Percentiles rank a stretch among this genome's conserved stretches.
These are phyloP conservation scores for Pichia ethanolica DNA, from an alignment of 805 yeast species.

Conservation along the genomic window DNA sequence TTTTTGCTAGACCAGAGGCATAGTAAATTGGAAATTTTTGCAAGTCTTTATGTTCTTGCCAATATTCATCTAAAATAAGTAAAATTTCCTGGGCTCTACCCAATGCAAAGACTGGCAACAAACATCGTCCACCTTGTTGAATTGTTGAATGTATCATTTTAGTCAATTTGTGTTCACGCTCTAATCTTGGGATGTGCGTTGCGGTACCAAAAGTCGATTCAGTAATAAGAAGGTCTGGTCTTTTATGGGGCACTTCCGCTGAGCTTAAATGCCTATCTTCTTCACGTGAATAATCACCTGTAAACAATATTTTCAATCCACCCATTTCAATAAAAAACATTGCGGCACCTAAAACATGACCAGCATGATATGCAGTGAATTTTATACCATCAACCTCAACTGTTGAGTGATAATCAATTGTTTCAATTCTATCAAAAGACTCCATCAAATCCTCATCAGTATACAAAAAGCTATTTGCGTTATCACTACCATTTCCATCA, in stretches of 20 bases:
- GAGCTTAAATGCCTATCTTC: constrained; percentile 90
- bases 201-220: constrained; percentile 98
- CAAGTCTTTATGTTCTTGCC: constrained; percentile 78
- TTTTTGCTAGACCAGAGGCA: constrained; percentile 89
- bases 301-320: constrained; percentile 78
- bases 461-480: constrained; percentile 44
- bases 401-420: constrained; percentile 93
- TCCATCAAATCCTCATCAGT: constrained; percentile 85
- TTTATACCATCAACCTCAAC: constrained; percentile 89
- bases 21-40: constrained; percentile 78
- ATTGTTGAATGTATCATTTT: constrained; percentile 78
- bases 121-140: constrained; percentile 81
- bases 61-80: constrained; percentile 87
- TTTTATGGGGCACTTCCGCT: constrained; percentile 85
- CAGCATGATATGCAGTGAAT: constrained; percentile 98
- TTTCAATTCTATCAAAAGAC: constrained; percentile 85
- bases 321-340: constrained; percentile 95
- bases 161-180: constrained; percentile 76
- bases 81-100: constrained; percentile 95
- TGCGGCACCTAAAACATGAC: constrained; percentile 99
- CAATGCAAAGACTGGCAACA: constrained; percentile 90
- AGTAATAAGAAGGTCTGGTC: constrained; percentile 85
- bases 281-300: constrained; percentile 96
- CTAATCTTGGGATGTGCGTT: constrained; percentile 84
- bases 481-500: constrained; percentile 40